These are phyloP conservation scores for Metschnikowia dekortorum DNA, from an alignment of 805 yeast genomes.

Conservation along the genomic window DNA sequence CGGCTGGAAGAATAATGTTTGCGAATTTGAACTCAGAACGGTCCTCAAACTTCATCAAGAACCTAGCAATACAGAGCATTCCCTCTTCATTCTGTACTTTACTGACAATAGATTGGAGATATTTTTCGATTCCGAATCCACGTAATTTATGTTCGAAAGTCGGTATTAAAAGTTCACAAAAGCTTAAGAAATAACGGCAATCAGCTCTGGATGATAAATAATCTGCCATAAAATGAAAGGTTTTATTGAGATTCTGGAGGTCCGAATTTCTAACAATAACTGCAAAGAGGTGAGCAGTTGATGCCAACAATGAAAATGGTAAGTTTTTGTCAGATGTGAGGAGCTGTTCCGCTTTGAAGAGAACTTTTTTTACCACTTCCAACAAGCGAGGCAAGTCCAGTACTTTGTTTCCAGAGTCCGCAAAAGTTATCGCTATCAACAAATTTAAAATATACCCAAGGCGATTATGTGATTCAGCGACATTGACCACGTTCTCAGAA, in stretches of 20 bases:
- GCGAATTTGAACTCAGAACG: background rate
- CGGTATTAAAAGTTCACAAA: slow-evolving; percentile 44
- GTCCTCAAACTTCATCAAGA: background rate
- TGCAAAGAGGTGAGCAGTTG: slow-evolving; percentile 43
- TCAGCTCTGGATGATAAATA: slow-evolving; percentile 29
- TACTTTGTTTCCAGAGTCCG: slow-evolving; percentile 68
- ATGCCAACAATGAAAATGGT: slow-evolving; percentile 15
- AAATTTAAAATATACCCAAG: slow-evolving; percentile 30
- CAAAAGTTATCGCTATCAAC: slow-evolving; percentile 49
- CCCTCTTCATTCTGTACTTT: slow-evolving; percentile 12
- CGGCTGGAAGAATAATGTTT: background rate
- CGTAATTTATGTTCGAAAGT: slow-evolving; percentile 42
- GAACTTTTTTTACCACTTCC: slow-evolving; percentile 18
- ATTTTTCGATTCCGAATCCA: slow-evolving; percentile 39
- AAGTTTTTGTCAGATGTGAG: slow-evolving; percentile 2
- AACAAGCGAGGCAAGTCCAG: slow-evolving; percentile 44
- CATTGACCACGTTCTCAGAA: slow-evolving; percentile 15
- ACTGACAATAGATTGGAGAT: slow-evolving; percentile 47
- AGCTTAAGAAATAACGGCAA: slow-evolving; percentile 39
- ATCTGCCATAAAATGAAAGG: slow-evolving; percentile 42
- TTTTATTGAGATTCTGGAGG: slow-evolving; percentile 42
- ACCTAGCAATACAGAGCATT: slow-evolving; percentile 6
- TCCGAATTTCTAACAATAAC: slow-evolving; percentile 55
- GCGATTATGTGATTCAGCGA: background rate
- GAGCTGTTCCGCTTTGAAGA: slow-evolving; percentile 14